Conservation (phyloP, 805 yeast genomes). For the Wickerhamomyces strasburgensis region DNA sequence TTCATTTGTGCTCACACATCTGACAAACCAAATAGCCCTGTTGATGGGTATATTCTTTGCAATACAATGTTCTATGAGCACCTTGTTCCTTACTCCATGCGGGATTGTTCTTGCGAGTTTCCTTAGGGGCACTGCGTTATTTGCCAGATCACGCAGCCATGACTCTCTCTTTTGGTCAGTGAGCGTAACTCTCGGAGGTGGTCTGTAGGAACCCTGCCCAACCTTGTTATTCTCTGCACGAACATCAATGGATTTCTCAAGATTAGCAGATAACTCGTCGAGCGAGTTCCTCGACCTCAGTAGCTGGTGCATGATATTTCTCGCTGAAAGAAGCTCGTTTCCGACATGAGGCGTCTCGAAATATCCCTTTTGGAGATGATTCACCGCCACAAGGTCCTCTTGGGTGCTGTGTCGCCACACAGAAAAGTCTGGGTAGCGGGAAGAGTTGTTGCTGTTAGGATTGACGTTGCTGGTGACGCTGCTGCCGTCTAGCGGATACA, state of each 20-base stretch:
- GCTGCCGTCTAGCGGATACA: conserved; percentile 28
- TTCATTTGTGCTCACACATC: conserved; percentile 82
- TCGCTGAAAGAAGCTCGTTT: conserved; percentile 67
- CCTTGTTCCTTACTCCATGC: conserved; percentile 77
- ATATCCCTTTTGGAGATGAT: conserved; percentile 64
- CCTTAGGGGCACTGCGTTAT: conserved; percentile 58
- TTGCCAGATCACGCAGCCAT: conserved; percentile 81
- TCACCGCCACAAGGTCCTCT: conserved; percentile 51
- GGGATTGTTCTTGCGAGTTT: conserved; percentile 77
- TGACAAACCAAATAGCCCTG: conserved; percentile 89
- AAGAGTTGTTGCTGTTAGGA: no score
- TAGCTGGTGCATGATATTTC: conserved; percentile 43
- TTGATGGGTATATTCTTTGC: conserved; percentile 61
- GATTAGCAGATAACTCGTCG: conserved; percentile 43
- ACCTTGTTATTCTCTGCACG: conserved; percentile 43
- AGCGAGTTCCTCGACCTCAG: conserved; percentile 30
- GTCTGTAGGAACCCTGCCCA: conserved; percentile 52
- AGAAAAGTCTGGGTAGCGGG: conserved; percentile 60
- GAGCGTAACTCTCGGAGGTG: conserved; percentile 86
- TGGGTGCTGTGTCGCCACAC: conserved; percentile 62
- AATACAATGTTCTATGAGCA: conserved; percentile 69
- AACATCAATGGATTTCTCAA: conserved; percentile 43
- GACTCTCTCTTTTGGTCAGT: conserved; percentile 81
- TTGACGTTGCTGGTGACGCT: conserved; percentile 11
- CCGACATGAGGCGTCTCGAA: conserved; percentile 56